phyloP scores from a whole-genome alignment of 176 grass and related monocot species.

The Avena sativa region DNA sequence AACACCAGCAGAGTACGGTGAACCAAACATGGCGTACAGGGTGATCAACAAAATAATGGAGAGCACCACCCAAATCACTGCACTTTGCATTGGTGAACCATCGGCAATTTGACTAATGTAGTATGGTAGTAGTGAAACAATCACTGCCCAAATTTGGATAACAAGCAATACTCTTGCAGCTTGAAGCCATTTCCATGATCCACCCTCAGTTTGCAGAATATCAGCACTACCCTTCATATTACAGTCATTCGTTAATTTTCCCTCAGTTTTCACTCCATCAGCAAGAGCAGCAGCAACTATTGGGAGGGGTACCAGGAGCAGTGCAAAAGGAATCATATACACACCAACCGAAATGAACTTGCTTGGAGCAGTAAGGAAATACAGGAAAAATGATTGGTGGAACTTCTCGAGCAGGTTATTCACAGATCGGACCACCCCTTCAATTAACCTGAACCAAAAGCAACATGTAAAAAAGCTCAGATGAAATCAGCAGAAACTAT shows the following conservation, averaged over 20 bases:
- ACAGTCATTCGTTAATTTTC: not conserved
- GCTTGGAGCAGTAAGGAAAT: constrained; percentile 86
- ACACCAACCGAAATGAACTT: constrained; percentile 97
- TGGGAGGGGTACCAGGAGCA: constrained; percentile 78
- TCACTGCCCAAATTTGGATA: constrained; percentile 78
- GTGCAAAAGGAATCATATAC: constrained; percentile 94
- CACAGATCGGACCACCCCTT: constrained; percentile 85
- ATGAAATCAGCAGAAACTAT: constrained; percentile 14
- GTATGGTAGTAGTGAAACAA: constrained; percentile 73
- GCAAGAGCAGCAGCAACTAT: constrained; percentile 88
- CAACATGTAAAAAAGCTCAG: constrained; percentile 28
- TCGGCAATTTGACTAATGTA: constrained; percentile 67
- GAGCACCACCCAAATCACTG: constrained; percentile 63
- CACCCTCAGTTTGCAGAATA: constrained; percentile 42
- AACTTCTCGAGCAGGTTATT: constrained; percentile 98
- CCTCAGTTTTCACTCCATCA: constrained; percentile 43
- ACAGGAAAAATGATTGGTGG: constrained; percentile 98
- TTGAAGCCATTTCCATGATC: constrained; percentile 88
- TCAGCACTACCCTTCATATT: constrained; percentile 24
- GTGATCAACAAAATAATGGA: constrained; percentile 52
- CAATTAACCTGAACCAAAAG: constrained; percentile 79
- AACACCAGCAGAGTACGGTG: constrained; percentile 60
- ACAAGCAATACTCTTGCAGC: constrained; percentile 75
- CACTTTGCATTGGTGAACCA: constrained; percentile 44
- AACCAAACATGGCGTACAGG: constrained; percentile 63